Evolutionary conservation across 805 yeast genomes (phyloP).

Genomic region (Kazachstania africana): DNA sequence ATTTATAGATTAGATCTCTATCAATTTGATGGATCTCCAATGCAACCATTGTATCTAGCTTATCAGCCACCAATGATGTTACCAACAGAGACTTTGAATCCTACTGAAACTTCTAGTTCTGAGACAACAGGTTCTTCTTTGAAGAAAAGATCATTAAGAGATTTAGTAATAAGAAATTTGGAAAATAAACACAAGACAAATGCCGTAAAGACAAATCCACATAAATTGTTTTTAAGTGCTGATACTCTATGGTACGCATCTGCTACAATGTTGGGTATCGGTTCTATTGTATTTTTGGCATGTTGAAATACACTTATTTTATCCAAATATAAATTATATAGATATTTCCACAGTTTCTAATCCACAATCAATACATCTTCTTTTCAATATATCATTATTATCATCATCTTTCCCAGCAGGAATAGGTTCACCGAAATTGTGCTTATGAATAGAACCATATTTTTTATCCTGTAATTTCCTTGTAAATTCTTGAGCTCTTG

Average conservation of each 20-base stretch:
- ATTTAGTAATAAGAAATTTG: constrained; percentile 54
- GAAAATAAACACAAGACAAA: constrained; percentile 73
- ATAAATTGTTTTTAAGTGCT: constrained; percentile 9
- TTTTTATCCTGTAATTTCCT: constrained; percentile 51
- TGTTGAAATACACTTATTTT: constrained; percentile 4
- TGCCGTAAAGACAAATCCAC: constrained; percentile 32
- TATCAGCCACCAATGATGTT: constrained; percentile 94
- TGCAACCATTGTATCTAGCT: constrained; percentile 85
- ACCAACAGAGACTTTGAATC: constrained; percentile 85
- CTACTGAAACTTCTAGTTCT: constrained; percentile 38
- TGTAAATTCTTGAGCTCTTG: constrained; percentile 85
- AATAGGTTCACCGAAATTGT: constrained; percentile 58
- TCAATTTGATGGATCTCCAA: constrained; percentile 65
- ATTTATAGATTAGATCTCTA: constrained; percentile 61
- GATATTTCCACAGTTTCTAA: constrained; percentile 62
- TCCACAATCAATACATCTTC: constrained; percentile 74
- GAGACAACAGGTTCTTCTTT: constrained; percentile 12
- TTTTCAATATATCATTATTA: constrained; percentile 32
- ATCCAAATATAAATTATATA: too few relatives aligned
- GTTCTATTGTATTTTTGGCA: constrained; percentile 19
- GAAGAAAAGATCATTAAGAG: constrained; percentile 27
- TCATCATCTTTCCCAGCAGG: constrained; percentile 32
- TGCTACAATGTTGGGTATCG: constrained; percentile 17
- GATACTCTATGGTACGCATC: constrained; percentile 18
- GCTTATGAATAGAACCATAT: constrained; percentile 54